These are phyloP conservation scores for Claviceps arundinis DNA, from an alignment of 2,329 filamentous ascomycete species.

Conservation along the genomic window DNA sequence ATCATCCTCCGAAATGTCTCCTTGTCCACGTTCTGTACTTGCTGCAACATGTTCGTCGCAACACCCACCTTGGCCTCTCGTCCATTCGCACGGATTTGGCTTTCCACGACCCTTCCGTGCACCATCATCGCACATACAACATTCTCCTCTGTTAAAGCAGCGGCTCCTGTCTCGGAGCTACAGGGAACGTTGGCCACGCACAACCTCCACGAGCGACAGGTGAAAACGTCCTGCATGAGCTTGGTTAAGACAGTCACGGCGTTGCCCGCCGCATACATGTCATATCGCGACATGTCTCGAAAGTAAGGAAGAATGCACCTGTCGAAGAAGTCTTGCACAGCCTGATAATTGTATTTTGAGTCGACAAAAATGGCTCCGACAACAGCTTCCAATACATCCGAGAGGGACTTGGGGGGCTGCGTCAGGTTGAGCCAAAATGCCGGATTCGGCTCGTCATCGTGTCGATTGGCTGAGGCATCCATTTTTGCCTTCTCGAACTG, in stretches of 20 bases:
- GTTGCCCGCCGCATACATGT: conserved; percentile 75
- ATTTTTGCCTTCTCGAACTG: conserved; percentile 39
- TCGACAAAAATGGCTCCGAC: conserved; percentile 88
- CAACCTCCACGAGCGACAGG: conserved; percentile 48
- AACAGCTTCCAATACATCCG: conserved; percentile 82
- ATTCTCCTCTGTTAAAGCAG: conserved; percentile 28
- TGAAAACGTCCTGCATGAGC: conserved; percentile 49
- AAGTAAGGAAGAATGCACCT: conserved; percentile 65
- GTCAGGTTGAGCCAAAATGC: conserved; percentile 58
- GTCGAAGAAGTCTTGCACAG: conserved; percentile 69
- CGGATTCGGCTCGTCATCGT: conserved; percentile 19
- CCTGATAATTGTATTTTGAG: conserved; percentile 60
- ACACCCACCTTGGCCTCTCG: conserved; percentile 61
- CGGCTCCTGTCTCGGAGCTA: conserved; percentile 27
- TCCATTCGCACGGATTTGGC: conserved; percentile 46
- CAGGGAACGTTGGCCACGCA: conserved; percentile 31
- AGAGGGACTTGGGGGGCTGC: conserved; percentile 59
- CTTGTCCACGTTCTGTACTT: conserved; percentile 29
- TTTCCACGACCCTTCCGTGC: conserved; percentile 55
- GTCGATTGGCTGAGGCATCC: conserved; percentile 18
- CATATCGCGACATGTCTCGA: conserved; percentile 73
- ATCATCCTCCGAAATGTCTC: conserved; percentile 48
- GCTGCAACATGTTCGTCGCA: conserved; percentile 43
- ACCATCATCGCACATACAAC: conserved; percentile 64
- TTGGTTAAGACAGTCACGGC: conserved; percentile 63